phyloP scores from a whole-genome alignment of 1,139 yeast species.

The Yamadazyma aaseri region DNA sequence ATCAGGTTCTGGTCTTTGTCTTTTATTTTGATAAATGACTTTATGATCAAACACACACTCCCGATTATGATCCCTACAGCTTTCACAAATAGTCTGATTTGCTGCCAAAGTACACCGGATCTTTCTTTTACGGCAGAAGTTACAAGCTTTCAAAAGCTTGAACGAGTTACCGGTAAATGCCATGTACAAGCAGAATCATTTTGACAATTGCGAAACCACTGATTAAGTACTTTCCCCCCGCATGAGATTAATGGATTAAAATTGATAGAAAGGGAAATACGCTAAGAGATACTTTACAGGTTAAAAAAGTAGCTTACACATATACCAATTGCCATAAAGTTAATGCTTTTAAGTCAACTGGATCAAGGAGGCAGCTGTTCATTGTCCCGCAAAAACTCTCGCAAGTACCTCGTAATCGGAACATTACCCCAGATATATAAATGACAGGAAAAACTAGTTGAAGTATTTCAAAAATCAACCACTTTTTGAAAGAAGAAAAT shows the following conservation, averaged over 20 bases:
- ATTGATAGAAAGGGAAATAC: no score
- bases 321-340: no score
- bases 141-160: slow-evolving; percentile 20
- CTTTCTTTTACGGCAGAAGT: slow-evolving; percentile 20
- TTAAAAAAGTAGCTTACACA: no score
- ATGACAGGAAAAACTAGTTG: neutral
- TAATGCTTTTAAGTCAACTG: no score
- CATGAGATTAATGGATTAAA: no score
- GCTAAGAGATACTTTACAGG: no score
- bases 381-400: slow-evolving; percentile 8
- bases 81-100: slow-evolving; percentile 16
- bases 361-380: no score
- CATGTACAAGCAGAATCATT: no score
- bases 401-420: slow-evolving; percentile 6
- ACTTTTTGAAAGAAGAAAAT: slow-evolving; percentile 1
- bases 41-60: slow-evolving; percentile 23
- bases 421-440: slow-evolving; percentile 4
- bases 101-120: slow-evolving; percentile 18
- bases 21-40: slow-evolving; percentile 5
- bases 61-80: slow-evolving; percentile 16
- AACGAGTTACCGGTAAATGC: slow-evolving; percentile 11
- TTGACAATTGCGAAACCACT: no score
- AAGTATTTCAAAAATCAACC: no score
- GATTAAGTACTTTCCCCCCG: no score
- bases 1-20: slow-evolving; percentile 2